These are phyloP conservation scores for Zizania latifolia DNA, from an alignment of 176 grass and related monocot genomes.

Conservation along the genomic window DNA sequence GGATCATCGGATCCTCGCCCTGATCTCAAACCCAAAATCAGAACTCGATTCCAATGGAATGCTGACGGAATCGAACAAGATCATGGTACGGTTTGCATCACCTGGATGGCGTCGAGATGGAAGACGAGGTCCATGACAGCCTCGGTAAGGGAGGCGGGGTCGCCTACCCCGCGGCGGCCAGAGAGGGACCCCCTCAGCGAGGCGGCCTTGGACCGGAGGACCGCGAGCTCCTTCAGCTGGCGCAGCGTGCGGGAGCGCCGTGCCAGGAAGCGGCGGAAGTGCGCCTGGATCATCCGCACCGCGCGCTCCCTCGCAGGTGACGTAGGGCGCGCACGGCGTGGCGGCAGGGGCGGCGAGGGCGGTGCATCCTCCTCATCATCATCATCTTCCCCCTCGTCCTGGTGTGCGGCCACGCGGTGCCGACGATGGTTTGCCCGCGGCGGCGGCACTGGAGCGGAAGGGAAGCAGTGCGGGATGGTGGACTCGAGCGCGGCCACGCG, in stretches of 20 bases:
- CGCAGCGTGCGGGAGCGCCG: slow-evolving; percentile 75
- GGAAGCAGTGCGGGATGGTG: slow-evolving; percentile 28
- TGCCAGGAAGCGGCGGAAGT: slow-evolving; percentile 81
- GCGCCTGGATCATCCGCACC: slow-evolving; percentile 70
- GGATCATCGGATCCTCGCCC: slow-evolving; percentile 76
- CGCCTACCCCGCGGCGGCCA: slow-evolving; percentile 20
- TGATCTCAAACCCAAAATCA: slow-evolving; percentile 37
- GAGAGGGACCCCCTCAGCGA: slow-evolving; percentile 54
- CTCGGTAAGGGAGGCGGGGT: slow-evolving; percentile 49
- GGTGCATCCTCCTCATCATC: neutral
- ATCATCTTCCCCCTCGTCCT: neutral
- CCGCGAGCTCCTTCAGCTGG: slow-evolving; percentile 75
- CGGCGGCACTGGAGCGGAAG: neutral
- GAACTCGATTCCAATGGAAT: neutral
- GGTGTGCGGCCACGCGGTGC: slow-evolving; percentile 12
- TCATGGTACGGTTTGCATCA: neutral
- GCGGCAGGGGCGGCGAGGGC: neutral
- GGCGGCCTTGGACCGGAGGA: slow-evolving; percentile 64
- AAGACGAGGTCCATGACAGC: slow-evolving; percentile 53
- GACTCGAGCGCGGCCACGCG: slow-evolving; percentile 67
- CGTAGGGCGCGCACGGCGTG: neutral
- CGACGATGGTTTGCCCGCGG: neutral
- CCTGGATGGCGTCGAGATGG: slow-evolving; percentile 75
- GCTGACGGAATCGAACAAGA: neutral
- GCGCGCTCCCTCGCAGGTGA: slow-evolving; percentile 48